Percentiles rank a stretch among this genome's conserved stretches.
Evolutionary conservation across 805 yeast species (phyloP).

Genomic region (Metschnikowia similis): DNA sequence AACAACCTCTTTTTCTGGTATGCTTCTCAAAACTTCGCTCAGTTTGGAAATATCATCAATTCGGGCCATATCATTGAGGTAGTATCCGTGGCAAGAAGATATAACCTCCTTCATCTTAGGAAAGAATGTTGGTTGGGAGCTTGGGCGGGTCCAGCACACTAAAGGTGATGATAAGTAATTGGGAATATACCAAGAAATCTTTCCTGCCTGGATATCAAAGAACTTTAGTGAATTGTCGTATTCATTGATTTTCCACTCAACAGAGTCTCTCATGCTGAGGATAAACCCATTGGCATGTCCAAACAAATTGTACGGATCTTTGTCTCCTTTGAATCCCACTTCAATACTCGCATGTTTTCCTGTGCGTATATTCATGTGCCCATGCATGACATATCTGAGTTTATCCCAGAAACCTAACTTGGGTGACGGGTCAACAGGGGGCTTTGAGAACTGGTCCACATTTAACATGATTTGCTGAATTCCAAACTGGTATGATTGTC

Average conservation of each 20-base stretch:
- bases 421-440: slow-evolving; percentile 82
- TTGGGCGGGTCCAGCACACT: slow-evolving; percentile 56
- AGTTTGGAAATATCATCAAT: neutral
- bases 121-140: slow-evolving; percentile 41
- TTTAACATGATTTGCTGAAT: slow-evolving; percentile 73
- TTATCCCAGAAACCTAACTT: slow-evolving; percentile 94
- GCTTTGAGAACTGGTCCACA: slow-evolving; percentile 81
- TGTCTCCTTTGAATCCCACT: slow-evolving; percentile 66
- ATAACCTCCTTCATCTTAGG: slow-evolving; percentile 43
- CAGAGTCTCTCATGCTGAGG: slow-evolving; percentile 63
- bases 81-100: slow-evolving; percentile 47
- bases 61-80: slow-evolving; percentile 27
- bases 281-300: slow-evolving; percentile 73
- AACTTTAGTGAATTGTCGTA: slow-evolving; percentile 66
- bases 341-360: slow-evolving; percentile 46
- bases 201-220: slow-evolving; percentile 57
- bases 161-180: slow-evolving; percentile 54
- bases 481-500: slow-evolving; percentile 78
- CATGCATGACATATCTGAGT: slow-evolving; percentile 70
- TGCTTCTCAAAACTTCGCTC: neutral
- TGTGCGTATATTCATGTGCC: slow-evolving; percentile 54
- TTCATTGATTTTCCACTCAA: slow-evolving; percentile 57
- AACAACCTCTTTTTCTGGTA: slow-evolving; percentile 49
- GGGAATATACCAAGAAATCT: slow-evolving; percentile 69
- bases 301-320: slow-evolving; percentile 71